Evolutionary conservation across 179 eudicot species (phyloP), one percentile per base, ranked within the genome.

Genomic region (Sideroxylon spinosum): DNA sequence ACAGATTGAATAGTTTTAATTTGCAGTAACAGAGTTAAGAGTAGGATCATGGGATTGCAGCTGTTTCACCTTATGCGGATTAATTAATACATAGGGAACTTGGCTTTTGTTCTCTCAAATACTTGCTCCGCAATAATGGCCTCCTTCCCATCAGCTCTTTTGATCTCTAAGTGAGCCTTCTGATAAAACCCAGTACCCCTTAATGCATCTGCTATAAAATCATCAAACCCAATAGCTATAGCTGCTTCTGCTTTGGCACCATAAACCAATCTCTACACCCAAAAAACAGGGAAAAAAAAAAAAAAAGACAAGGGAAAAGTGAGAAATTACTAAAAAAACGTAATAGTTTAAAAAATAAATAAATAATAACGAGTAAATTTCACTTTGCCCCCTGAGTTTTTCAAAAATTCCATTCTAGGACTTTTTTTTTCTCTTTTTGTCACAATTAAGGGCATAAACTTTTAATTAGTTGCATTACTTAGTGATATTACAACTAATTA

Each of bases 191-290:
- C 97, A 0, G 97, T 94, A 16, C 98, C 98, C 85, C 98, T 91
- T 71, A 94, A 71, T 62, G 98, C 97, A 88, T 94, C 97, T 20
- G 97, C 97, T 0, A 94, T 92, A 78, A 92, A 92, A 78, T 92
- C 91, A 84, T 92, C 96, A n/a, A 92, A 94, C 37, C 98, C 98
- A 10, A 94, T 89, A 17, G 98, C 96, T 66, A 90, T 90, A 46
- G 98, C 98, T 56, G 98, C 97, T 84, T 94, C 98, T 20, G 98
- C 98, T 85, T 92, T 89, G n/a, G 97, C 97, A 28, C 98, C 98
- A 71, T 92, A 94, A n/a, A 94, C 98, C 87, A 94, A 82, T 66
- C 97, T 93, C 98, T 94, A 90, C 79, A 78, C 19, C 44, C n/a
- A n/a, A n/a, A n/a, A n/a, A n/a, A n/a, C n/a, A n/a, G n/a, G n/a